Percentiles rank a stretch among this genome's conserved stretches.
These are phyloP conservation scores for Lomentospora prolificans DNA, from an alignment of 2,329 filamentous ascomycete species.

Conservation along the genomic window DNA sequence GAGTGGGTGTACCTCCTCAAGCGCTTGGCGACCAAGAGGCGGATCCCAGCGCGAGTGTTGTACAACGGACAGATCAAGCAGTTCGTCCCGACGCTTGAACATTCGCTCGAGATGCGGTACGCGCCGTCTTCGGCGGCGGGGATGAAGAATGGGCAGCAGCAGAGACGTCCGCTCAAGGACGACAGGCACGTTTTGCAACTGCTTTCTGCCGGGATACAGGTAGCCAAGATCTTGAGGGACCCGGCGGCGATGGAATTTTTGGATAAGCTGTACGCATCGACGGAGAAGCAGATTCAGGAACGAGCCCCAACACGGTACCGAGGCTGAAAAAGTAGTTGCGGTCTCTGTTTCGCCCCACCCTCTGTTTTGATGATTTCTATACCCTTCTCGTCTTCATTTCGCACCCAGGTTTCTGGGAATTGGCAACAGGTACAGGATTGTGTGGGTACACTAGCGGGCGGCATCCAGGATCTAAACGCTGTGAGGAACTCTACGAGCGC, in stretches of 20 bases:
- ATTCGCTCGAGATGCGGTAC: slow-evolving; percentile 80
- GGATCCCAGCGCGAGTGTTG: slow-evolving; percentile 72
- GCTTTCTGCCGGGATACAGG: slow-evolving; percentile 78
- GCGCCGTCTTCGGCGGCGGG: slow-evolving; percentile 36
- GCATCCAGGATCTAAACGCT: too few relatives aligned
- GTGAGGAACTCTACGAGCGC: too few relatives aligned
- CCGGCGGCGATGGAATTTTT: slow-evolving; percentile 74
- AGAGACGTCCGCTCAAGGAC: slow-evolving; percentile 75
- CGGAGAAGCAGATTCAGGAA: slow-evolving; percentile 69
- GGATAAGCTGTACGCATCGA: slow-evolving; percentile 71
- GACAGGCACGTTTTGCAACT: slow-evolving; percentile 82
- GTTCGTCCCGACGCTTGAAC: slow-evolving; percentile 79
- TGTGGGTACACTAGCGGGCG: too few relatives aligned
- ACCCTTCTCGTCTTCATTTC: not conserved
- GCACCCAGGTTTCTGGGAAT: not conserved
- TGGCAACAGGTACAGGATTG: too few relatives aligned
- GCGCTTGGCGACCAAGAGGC: slow-evolving; percentile 72
- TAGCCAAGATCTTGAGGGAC: slow-evolving; percentile 80
- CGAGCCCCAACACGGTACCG: slow-evolving; percentile 37
- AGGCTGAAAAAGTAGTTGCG: slow-evolving; percentile 13
- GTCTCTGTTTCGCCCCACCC: not conserved
- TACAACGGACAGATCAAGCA: slow-evolving; percentile 91
- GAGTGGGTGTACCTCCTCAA: slow-evolving; percentile 88
- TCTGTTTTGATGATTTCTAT: not conserved
- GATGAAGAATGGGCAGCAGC: slow-evolving; percentile 34